Percentiles rank a stretch among this genome's conserved stretches.
phyloP scores from a whole-genome alignment of 2,329 filamentous ascomycete species.

The Claviceps sp. region DNA sequence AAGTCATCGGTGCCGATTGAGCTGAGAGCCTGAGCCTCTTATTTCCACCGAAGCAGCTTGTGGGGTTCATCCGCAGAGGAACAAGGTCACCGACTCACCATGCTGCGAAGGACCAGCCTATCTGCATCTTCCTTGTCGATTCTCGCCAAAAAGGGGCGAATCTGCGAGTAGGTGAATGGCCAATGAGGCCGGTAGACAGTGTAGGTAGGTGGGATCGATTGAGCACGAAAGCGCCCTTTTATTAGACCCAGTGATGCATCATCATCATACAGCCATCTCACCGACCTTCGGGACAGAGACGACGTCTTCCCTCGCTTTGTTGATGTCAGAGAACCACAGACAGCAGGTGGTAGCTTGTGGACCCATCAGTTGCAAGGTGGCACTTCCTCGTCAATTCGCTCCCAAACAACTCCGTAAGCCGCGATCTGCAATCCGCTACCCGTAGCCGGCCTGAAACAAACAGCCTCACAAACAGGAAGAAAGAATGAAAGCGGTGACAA shows the following conservation, averaged over 20 bases:
- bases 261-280: not conserved
- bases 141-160: not conserved
- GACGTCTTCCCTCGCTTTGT: not conserved
- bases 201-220: not conserved
- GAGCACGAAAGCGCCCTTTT: not conserved
- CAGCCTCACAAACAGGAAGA: not conserved
- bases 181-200: too few species aligned
- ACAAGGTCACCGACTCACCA: not conserved
- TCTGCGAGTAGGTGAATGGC: too few species aligned
- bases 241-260: not conserved
- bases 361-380: not conserved
- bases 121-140: not conserved
- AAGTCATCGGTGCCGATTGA: not conserved
- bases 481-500: not conserved
- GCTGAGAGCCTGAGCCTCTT: not conserved
- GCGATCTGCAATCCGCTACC: too few species aligned
- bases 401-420: too few species aligned
- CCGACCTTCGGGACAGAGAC: not conserved
- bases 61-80: not conserved
- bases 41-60: not conserved
- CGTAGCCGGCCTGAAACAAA: not conserved
- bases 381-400: too few species aligned
- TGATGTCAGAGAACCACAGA: not conserved
- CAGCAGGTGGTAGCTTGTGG: not conserved
- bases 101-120: not conserved